A percentile compares a stretch with the other conserved stretches of the same genome.
Conservation (phyloP, 805 yeast species). For the Metschnikowia picachoensis region DNA sequence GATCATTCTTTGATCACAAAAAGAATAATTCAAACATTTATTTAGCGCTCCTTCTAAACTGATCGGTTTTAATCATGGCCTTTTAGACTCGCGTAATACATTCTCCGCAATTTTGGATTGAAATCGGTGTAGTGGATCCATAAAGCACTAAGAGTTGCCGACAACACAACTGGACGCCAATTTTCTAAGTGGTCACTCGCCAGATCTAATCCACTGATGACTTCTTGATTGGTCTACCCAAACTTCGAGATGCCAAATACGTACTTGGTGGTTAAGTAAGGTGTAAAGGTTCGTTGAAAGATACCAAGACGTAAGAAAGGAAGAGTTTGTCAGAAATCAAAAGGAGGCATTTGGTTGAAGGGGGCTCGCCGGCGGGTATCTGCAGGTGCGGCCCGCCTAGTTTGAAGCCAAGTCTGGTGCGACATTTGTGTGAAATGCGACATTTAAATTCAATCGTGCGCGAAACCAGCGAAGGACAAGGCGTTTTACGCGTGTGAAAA, state of each 20-base stretch:
- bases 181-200: no score
- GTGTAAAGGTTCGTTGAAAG: constrained; percentile 12
- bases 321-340: constrained; percentile 1
- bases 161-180: no score
- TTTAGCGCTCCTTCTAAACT: no score
- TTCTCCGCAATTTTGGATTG: no score
- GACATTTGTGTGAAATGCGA: neutral
- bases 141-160: no score
- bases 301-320: constrained; percentile 11
- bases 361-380: constrained; percentile 10
- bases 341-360: constrained; percentile 10
- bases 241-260: constrained; percentile 1
- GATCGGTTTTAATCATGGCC: no score
- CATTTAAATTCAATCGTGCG: neutral
- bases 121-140: no score
- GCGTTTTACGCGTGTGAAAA: no score
- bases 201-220: no score
- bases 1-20: neutral
- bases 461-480: neutral
- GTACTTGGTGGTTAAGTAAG: constrained; percentile 5
- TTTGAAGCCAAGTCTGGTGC: neutral
- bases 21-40: no score
- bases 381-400: constrained; percentile 8
- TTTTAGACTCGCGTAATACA: no score
- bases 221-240: no score